Base-by-base conservation (phyloP, 169 alveolate species). In the Eimeria praecox region DNA sequence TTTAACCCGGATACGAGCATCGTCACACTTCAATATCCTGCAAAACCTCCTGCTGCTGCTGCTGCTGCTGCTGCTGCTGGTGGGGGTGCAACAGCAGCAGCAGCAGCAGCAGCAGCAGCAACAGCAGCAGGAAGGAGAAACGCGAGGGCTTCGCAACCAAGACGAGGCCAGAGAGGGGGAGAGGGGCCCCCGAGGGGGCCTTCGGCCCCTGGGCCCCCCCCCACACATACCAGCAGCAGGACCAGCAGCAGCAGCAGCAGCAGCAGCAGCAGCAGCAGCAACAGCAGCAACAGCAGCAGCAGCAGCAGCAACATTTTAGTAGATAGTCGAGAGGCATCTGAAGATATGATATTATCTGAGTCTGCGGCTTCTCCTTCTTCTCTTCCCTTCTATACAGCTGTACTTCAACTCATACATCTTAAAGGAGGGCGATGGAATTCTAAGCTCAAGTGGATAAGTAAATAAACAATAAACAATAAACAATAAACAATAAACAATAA, bases 391-490 rank as follows among this genome's bases (percentile, higher is more conserved):
- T 64, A 78, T 24, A 78, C 89, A 8, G 89, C 89, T 1, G 89
- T 78, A 20, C 64, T 78, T 59, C 89, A 44, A 64, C 62, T 78
- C 40, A 33, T 64, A 14, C 89, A 78, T 33, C 38, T 44, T 20
- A 78, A 38, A 35, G 89, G 89, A n/a, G 89, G 89, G 1, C 20
- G 89, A 40, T 78, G 89, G 89, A 78, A 78, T 33, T 78, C 35
- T 40, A 78, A 38, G 33, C 89, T 78, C 42, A 78, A 78, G 64
- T 78, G 89, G 89, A 78, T 42, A 27, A 78, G 89, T 78, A 33
- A 38, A 56, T 64, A 78, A 44, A 10, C 52, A 16, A 42, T 78
- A 78, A 78, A 78, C 89, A 59, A 59, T 78, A 78, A 78, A 78
- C 64, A 33, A 30, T 78, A 44, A 24, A 78, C 59, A 30, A 59